phyloP scores from a whole-genome alignment of 352 stramenopile species.

The Stramenopiles sp. region DNA sequence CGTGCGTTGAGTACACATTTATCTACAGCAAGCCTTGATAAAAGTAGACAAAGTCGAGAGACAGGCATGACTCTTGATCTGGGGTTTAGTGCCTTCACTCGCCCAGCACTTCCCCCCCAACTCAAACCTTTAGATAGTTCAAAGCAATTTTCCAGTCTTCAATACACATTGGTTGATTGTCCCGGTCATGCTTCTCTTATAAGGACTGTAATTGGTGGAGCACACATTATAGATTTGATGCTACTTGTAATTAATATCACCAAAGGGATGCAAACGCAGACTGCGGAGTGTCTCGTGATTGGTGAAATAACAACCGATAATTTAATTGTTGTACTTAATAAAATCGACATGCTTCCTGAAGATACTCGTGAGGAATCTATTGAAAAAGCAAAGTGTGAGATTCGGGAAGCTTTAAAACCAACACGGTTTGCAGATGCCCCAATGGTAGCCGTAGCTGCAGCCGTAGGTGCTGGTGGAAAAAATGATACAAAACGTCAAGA shows the following conservation, averaged over 20 bases:
- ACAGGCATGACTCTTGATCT: conserved; percentile 92
- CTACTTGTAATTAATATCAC: conserved; percentile 74
- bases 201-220: conserved; percentile 85
- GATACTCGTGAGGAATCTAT: conserved; percentile 7
- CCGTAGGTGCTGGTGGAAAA: conserved; percentile 13
- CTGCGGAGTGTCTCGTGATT: conserved; percentile 82
- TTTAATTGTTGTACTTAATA: conserved; percentile 79
- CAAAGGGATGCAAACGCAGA: conserved; percentile 91
- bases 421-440: conserved; percentile 34
- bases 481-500: conserved; percentile 6
- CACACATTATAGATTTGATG: conserved; percentile 94
- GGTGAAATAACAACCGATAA: conserved; percentile 44
- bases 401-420: conserved; percentile 20
- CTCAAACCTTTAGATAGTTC: conserved; percentile 15
- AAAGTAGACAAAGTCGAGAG: conserved; percentile 71
- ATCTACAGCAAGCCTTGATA: conserved; percentile 86
- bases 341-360: conserved; percentile 60
- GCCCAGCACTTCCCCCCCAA: conserved; percentile 22
- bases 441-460: conserved; percentile 41
- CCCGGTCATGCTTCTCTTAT: conserved; percentile 90
- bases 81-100: conserved; percentile 74
- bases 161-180: conserved; percentile 74
- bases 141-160: conserved; percentile 22
- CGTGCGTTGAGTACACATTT: conserved; percentile 76
- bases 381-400: conserved; percentile 28